Conservation (phyloP, 371 early-diverging fungal genomes). For the Thermomucor indicae-seudaticae region DNA sequence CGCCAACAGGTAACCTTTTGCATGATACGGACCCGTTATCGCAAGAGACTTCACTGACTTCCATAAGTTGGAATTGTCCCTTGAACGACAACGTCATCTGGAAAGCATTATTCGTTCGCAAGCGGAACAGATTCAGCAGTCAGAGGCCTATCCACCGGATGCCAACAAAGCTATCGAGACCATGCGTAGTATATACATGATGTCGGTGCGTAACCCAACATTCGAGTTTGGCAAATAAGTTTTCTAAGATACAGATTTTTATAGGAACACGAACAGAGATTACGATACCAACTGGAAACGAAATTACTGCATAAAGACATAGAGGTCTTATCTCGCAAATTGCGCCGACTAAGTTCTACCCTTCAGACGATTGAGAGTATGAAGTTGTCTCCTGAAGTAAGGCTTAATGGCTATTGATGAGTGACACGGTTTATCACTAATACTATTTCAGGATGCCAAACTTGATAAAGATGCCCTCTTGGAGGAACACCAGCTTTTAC, state of each 20-base stretch:
- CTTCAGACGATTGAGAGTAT: conserved; percentile 30
- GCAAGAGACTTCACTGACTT: neutral
- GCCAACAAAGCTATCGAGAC: conserved; percentile 23
- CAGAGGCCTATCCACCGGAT: conserved; percentile 10
- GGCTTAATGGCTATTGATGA: neutral
- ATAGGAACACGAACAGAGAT: conserved; percentile 29
- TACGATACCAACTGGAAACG: conserved; percentile 22
- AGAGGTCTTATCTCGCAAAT: conserved; percentile 19
- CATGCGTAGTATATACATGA: conserved; percentile 27
- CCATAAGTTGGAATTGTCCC: neutral
- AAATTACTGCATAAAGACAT: conserved; percentile 25
- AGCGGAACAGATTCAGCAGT: conserved; percentile 22
- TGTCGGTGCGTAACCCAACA: conserved; percentile 24
- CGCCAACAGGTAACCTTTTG: conserved; percentile 16
- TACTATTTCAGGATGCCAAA: conserved; percentile 12
- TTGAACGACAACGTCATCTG: conserved; percentile 24
- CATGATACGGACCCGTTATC: neutral
- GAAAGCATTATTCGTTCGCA: conserved; percentile 29
- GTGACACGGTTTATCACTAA: neutral
- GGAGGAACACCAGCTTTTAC: conserved; percentile 22
- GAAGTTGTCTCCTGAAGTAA: conserved; percentile 19
- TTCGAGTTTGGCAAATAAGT: too few species aligned
- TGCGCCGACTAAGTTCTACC: conserved; percentile 18
- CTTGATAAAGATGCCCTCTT: conserved; percentile 22
- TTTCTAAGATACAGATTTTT: neutral